Base-by-base conservation (phyloP, 139 green algal species). In the Chlorella vulgaris region DNA sequence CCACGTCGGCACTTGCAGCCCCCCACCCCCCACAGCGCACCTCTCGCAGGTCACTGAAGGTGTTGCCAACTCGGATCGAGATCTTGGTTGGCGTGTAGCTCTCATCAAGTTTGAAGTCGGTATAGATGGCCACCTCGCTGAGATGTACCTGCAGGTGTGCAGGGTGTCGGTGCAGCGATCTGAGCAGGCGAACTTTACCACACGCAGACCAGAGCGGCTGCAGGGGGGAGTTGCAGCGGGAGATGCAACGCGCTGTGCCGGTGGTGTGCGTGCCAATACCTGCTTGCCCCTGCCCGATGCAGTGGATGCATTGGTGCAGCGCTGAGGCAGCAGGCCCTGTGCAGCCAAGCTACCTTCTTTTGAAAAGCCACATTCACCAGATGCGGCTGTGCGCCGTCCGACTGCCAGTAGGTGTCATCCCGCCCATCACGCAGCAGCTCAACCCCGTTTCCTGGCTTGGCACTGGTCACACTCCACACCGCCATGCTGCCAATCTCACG, bases 381-480 rank as follows among this genome's bases (percentile, higher is more conserved):
- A 85, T 99, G 96, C 0, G 97, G 97, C 75, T 98, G 94, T 1
- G 87, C 67, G 28, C 93, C 94, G 75, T 97, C 94, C 3, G 90
- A 94, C 89, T 99, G 96, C 96, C 96, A 99, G 78, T 96, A 99
- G 0, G 96, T 99, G 65, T 98, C 95, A 1, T 88, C 75, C 29
- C 88, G 90, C 42, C 91, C 93, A 79, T 99, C 96, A 0, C 96
- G 79, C n/a, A 99, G 86, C 78, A 97, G 78, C 63, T 98, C 94
- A 26, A 99, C 96, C 0, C 96, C 96, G 78, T 98, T 98, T 24
- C 96, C 96, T 4, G 94, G 90, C 81, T 99, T 99, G 35, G 96
- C 93, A 66, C 87, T 97, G 19, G 94, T 98, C 13, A 98, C 96
- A 5, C 83, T 92, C 95, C 96, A 98, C 28, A 96, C 90, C 8